Evolutionary conservation across 768 basidiomycete species (phyloP).

Genomic region (Pluteus cervinus): DNA sequence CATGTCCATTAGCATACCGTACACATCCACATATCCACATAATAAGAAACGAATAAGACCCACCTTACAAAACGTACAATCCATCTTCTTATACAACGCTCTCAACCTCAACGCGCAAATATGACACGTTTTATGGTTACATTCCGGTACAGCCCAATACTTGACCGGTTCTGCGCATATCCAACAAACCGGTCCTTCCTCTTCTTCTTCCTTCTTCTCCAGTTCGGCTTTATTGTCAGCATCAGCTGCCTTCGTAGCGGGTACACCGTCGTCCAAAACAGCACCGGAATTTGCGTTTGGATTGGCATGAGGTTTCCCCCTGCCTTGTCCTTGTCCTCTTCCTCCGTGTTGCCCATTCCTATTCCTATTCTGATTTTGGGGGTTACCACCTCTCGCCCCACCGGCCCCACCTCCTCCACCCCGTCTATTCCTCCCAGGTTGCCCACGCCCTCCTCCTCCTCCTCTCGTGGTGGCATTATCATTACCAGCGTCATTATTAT

Average conservation of each 20-base stretch:
- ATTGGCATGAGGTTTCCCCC: background rate
- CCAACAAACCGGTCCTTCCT: conserved; percentile 51
- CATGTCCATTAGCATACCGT: background rate
- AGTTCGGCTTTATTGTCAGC: background rate
- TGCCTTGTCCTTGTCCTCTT: background rate
- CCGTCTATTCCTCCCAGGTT: background rate
- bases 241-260: background rate
- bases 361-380: background rate
- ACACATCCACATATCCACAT: background rate
- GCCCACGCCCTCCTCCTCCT: too few relatives aligned
- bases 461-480: too few relatives aligned
- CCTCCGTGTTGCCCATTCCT: background rate
- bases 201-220: conserved; percentile 1
- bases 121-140: conserved; percentile 94
- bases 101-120: conserved; percentile 84
- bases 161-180: conserved; percentile 95
- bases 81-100: conserved; percentile 88
- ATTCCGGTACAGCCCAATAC: conserved; percentile 82
- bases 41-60: conserved; percentile 12
- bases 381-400: background rate
- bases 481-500: too few relatives aligned
- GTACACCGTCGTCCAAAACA: background rate
- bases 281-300: background rate
- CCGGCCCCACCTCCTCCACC: background rate
- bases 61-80: conserved; percentile 97